Evolutionary conservation across 2,329 filamentous ascomycete species (phyloP).

Genomic region (Colletotrichum australisinense): DNA sequence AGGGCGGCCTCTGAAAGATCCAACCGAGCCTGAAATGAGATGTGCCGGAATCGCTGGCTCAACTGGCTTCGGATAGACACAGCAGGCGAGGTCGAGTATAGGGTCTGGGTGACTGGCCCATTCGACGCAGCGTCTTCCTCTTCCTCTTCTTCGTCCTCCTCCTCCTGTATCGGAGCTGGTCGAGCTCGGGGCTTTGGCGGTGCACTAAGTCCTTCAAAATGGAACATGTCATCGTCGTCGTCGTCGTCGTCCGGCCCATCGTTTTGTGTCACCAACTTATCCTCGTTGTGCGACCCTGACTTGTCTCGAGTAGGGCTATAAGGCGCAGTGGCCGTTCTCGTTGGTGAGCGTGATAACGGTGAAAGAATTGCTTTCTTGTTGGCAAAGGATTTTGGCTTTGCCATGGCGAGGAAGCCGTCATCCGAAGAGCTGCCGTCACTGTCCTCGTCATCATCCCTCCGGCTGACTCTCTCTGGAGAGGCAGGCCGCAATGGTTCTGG

Average conservation of each 20-base stretch:
- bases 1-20: slow-evolving; percentile 66
- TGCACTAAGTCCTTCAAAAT: slow-evolving; percentile 55
- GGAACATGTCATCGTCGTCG: slow-evolving; percentile 55
- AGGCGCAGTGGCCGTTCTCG: slow-evolving; percentile 7
- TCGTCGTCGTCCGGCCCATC: slow-evolving; percentile 27
- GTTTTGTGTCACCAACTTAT: background rate
- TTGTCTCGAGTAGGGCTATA: slow-evolving; percentile 21
- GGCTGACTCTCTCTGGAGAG: background rate
- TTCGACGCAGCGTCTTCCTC: slow-evolving; percentile 37
- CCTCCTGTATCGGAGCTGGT: slow-evolving; percentile 44
- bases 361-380: slow-evolving; percentile 41
- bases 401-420: slow-evolving; percentile 55
- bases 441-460: slow-evolving; percentile 20
- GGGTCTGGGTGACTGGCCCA: slow-evolving; percentile 38
- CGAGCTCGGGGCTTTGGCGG: slow-evolving; percentile 41
- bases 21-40: slow-evolving; percentile 52
- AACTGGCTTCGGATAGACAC: slow-evolving; percentile 50
- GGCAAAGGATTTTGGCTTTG: slow-evolving; percentile 46
- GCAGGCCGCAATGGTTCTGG: background rate
- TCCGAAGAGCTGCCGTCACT: slow-evolving; percentile 51
- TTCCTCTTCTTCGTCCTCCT: slow-evolving; percentile 50
- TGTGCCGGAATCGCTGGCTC: slow-evolving; percentile 40
- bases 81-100: slow-evolving; percentile 58
- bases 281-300: background rate
- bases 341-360: slow-evolving; percentile 28